phyloP scores from a whole-genome alignment of 352 stramenopile species.

The Halophytophthora batemanensis region DNA sequence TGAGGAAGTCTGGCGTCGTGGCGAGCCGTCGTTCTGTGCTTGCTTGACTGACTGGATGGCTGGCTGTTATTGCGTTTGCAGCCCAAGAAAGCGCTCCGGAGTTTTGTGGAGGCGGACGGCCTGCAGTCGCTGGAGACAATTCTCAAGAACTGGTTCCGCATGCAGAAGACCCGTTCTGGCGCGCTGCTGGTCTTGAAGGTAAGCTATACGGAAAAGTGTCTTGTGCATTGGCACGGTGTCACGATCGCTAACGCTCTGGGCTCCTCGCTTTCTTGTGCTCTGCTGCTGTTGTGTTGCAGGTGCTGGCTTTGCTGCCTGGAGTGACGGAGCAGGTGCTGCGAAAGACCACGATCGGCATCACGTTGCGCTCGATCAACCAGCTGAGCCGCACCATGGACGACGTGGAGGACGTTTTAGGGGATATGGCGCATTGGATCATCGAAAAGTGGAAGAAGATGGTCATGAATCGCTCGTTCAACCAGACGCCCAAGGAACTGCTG shows the following conservation, averaged over 20 bases:
- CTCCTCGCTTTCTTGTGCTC: background rate
- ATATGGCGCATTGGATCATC: slow-evolving; percentile 62
- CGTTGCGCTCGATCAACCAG: slow-evolving; percentile 43
- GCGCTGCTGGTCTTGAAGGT: slow-evolving; percentile 58
- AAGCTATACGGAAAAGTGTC: background rate
- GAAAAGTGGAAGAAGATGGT: slow-evolving; percentile 50
- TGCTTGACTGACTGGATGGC: background rate
- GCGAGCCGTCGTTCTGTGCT: background rate
- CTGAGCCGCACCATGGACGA: slow-evolving; percentile 31
- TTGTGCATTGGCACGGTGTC: background rate
- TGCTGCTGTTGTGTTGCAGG: slow-evolving; percentile 4
- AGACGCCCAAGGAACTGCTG: slow-evolving; percentile 40
- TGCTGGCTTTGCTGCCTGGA: slow-evolving; percentile 47
- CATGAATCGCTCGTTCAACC: slow-evolving; percentile 37
- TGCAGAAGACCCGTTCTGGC: slow-evolving; percentile 37
- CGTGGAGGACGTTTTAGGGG: slow-evolving; percentile 41
- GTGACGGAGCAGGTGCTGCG: slow-evolving; percentile 51
- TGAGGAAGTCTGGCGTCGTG: slow-evolving; percentile 4
- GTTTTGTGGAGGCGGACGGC: slow-evolving; percentile 62
- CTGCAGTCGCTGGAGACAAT: slow-evolving; percentile 48
- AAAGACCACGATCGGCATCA: slow-evolving; percentile 57
- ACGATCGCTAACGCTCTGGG: background rate
- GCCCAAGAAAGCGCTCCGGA: slow-evolving; percentile 51
- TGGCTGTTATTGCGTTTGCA: slow-evolving; percentile 2
- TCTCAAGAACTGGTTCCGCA: slow-evolving; percentile 49